Evolutionary conservation across 148 eudicot species (phyloP), one percentile per base, ranked within the genome.

Genomic region (Vaccinium darrowii): DNA sequence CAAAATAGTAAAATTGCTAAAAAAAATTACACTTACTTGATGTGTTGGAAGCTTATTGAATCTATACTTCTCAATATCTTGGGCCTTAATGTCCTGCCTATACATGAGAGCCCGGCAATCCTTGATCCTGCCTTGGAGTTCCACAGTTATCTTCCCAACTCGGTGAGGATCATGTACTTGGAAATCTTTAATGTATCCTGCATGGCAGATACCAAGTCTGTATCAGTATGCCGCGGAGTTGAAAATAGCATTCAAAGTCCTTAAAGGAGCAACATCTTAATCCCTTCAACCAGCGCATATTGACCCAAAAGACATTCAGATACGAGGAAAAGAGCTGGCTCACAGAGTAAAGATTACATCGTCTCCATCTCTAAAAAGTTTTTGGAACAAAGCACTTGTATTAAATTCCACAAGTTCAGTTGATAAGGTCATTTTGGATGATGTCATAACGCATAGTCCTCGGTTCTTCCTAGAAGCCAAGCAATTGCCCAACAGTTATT

Each of bases 171-270:
- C 93, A 47, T 90, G 86, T 39, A 93, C 95, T 88, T 93, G 88
- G 83, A 92, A 96, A 84, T 93, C 95, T 88, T 94, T 96, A 82
- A 96, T 92, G 82, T 96, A 96, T 47, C 99, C 98, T 94, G 90
- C 43, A 78, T 71, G 71, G 36, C 82, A 87, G 47, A 82, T 74
- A 72, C 6, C 39, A 23, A 56, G 11, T 53, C 27, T 14, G 21
- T 13, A 69, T 36, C 30, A 15, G n/a, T 39, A 43, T 4, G 23
- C 60, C 12, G 8, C 1, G 47, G 25, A 69, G 74, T 76, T 47
- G 75, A 14, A 43, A 76, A 73, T 21, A 36, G 63, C 51, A 33
- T 63, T 77, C 82, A 21, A 75, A 23, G 57, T 47, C 18, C 50
- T 57, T 21, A 3, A 85, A 56, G 27, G 49, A n/a, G 36, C 39